Evolutionary conservation across 345 rosid genomes (phyloP).

Genomic region (Geranium brycei): DNA sequence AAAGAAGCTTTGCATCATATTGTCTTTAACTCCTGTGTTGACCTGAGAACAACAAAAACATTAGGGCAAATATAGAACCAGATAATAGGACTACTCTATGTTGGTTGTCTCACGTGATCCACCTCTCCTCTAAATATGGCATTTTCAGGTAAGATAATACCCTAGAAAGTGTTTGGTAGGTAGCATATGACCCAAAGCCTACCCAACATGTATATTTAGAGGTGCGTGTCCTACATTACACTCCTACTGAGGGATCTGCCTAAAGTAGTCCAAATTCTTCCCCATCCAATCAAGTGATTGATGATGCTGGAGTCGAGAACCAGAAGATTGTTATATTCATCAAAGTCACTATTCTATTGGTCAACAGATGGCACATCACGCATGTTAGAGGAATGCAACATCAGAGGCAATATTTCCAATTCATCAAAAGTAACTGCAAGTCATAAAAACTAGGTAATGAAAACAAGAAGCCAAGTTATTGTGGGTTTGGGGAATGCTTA

Average conservation of each 20-base stretch:
- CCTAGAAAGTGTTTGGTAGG: background rate
- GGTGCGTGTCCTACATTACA: too few relatives aligned
- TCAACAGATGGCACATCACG: background rate
- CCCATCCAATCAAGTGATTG: background rate
- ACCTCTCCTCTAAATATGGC: too few relatives aligned
- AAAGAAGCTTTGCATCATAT: conserved; percentile 97
- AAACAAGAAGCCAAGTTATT: too few relatives aligned
- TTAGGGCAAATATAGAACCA: too few relatives aligned
- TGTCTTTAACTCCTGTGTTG: conserved; percentile 67
- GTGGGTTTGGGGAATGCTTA: conserved; percentile 23
- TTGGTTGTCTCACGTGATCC: too few relatives aligned
- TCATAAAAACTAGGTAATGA: background rate
- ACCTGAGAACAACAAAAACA: conserved; percentile 33
- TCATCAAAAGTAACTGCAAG: background rate
- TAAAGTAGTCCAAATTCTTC: too few relatives aligned
- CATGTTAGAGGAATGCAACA: background rate
- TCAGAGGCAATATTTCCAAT: too few relatives aligned
- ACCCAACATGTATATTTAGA: too few relatives aligned
- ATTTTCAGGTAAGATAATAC: background rate
- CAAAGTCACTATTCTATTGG: background rate
- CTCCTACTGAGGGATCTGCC: background rate
- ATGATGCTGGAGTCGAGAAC: background rate
- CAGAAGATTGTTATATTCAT: background rate
- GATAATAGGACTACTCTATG: too few relatives aligned
- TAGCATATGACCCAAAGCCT: too few relatives aligned